These are phyloP conservation scores for Platanthera guangdongensis DNA, from an alignment of 106 monocot genomes.

Conservation along the genomic window DNA sequence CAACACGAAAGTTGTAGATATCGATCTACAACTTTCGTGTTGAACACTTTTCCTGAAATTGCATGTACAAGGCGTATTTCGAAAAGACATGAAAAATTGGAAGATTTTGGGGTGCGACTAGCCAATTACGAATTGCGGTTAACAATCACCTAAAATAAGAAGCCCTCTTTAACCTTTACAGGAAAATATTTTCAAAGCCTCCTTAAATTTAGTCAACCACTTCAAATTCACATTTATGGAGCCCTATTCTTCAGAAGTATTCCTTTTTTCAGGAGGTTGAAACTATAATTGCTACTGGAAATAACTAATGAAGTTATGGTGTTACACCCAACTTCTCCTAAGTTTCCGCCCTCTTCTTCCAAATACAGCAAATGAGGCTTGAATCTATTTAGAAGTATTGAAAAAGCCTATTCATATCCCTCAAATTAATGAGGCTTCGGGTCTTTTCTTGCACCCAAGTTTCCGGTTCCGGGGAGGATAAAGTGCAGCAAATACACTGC, in stretches of 20 bases:
- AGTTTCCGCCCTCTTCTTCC: too few species aligned
- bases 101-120: too few species aligned
- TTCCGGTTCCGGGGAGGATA: too few species aligned
- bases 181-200: background rate
- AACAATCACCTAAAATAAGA: too few species aligned
- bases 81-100: too few species aligned
- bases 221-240: background rate
- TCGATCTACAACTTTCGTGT: too few species aligned
- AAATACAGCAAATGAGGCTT: too few species aligned
- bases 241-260: background rate
- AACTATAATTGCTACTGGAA: background rate
- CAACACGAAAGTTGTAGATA: too few species aligned
- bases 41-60: too few species aligned
- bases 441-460: constrained; percentile 97
- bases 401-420: constrained; percentile 85
- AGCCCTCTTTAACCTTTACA: background rate
- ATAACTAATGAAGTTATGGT: background rate
- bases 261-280: background rate
- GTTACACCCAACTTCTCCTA: background rate
- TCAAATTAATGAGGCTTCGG: constrained; percentile 51
- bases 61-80: too few species aligned
- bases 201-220: background rate
- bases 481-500: too few species aligned
- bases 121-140: too few species aligned
- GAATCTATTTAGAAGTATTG: constrained; percentile 89